These are phyloP conservation scores for Poronia punctata DNA, from an alignment of 495 filamentous ascomycete genomes.

Conservation along the genomic window DNA sequence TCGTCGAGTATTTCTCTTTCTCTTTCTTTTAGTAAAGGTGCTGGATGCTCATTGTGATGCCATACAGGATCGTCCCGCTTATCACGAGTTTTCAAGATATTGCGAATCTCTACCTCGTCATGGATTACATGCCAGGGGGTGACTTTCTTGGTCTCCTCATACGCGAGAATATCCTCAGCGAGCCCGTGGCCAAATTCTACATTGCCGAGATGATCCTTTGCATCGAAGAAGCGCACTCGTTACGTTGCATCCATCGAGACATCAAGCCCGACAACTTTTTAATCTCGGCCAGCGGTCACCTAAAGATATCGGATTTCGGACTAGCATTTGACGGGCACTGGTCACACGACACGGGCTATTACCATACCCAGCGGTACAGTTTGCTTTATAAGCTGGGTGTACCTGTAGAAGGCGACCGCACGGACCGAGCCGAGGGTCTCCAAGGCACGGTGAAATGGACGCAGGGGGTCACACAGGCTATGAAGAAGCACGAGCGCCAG, in stretches of 20 bases:
- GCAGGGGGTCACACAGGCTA: constrained; percentile 38
- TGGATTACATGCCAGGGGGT: constrained; percentile 96
- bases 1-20: too few relatives aligned
- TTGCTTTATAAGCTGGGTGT: constrained; percentile 71
- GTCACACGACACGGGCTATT: constrained; percentile 83
- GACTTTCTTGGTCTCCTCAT: constrained; percentile 85
- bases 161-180: constrained; percentile 70
- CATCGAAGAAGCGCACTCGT: constrained; percentile 82
- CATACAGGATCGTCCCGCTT: constrained; percentile 65
- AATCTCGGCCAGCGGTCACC: constrained; percentile 76
- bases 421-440: constrained; percentile 55
- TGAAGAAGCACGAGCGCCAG: constrained; percentile 43
- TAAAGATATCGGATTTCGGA: constrained; percentile 94
- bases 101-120: constrained; percentile 78
- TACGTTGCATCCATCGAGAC: constrained; percentile 88
- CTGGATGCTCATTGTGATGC: background rate
- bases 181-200: constrained; percentile 75
- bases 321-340: constrained; percentile 92
- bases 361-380: constrained; percentile 70
- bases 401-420: constrained; percentile 62
- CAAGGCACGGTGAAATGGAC: constrained; percentile 42
- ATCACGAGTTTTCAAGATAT: constrained; percentile 84
- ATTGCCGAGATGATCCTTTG: constrained; percentile 92
- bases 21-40: too few relatives aligned
- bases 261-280: constrained; percentile 97